Conservation (phyloP, 2,329 filamentous ascomycete genomes). For the Epichloe elymi region DNA sequence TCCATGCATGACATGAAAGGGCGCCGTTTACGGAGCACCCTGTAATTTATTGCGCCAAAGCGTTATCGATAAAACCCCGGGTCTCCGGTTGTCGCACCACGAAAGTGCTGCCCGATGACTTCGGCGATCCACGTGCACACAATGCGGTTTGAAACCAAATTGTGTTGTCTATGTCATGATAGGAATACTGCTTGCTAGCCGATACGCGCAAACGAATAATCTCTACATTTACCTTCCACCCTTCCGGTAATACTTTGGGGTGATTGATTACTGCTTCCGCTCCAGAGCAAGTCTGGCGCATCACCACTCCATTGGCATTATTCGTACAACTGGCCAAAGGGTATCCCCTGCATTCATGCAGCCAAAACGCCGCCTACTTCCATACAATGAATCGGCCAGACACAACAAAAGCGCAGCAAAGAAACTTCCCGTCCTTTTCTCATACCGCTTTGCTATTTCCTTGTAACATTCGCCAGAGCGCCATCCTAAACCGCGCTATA, state of each 20-base stretch:
- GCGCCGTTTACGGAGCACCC: not conserved
- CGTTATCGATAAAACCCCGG: not conserved
- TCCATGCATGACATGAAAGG: too few species aligned
- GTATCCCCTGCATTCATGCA: constrained; percentile 11
- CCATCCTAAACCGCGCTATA: constrained; percentile 73
- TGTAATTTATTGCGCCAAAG: not conserved
- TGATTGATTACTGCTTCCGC: too few species aligned
- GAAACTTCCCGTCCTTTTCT: not conserved
- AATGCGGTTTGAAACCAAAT: too few species aligned
- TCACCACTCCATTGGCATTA: not conserved
- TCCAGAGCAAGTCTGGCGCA: too few species aligned
- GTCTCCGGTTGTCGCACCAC: constrained; percentile 1
- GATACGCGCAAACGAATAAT: constrained; percentile 1
- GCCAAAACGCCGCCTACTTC: constrained; percentile 12
- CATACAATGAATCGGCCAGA: not conserved
- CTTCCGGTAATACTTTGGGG: too few species aligned
- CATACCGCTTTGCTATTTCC: not conserved
- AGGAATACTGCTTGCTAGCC: not conserved
- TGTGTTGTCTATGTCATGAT: not conserved
- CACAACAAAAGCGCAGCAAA: not conserved
- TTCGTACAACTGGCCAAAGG: constrained; percentile 14
- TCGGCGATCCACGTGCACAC: too few species aligned
- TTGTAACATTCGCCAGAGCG: not conserved
- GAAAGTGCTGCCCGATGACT: not conserved
- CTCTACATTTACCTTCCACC: too few species aligned